phyloP scores from a whole-genome alignment of 202 grass and related monocot genomes.

The Saccharum hybrid region DNA sequence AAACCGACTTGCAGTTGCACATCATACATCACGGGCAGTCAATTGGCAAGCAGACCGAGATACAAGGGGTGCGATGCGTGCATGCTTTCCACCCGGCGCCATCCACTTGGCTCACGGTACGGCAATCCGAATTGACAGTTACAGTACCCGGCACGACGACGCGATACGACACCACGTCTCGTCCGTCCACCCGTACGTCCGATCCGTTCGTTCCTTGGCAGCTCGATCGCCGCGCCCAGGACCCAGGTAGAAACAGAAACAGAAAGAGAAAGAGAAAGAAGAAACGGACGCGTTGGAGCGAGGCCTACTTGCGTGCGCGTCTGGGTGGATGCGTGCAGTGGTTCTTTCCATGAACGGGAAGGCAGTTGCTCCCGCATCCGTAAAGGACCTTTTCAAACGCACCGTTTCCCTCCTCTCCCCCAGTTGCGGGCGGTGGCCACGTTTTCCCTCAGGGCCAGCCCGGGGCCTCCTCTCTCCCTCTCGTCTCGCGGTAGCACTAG shows the following conservation, averaged over 20 bases:
- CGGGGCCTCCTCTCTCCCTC: neutral
- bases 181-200: no score
- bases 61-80: no score
- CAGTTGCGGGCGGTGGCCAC: slow-evolving; percentile 19
- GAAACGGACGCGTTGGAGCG: neutral
- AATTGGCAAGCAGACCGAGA: neutral
- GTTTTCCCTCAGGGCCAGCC: slow-evolving; percentile 33
- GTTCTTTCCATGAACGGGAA: neutral
- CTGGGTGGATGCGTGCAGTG: no score
- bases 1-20: no score
- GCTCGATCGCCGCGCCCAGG: neutral
- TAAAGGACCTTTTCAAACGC: slow-evolving; percentile 43
- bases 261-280: neutral
- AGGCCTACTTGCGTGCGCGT: no score
- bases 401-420: neutral
- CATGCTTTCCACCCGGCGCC: neutral
- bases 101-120: neutral
- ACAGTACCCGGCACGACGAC: neutral
- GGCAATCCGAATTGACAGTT: neutral
- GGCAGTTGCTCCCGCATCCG: slow-evolving; percentile 26
- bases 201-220: neutral
- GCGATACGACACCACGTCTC: neutral
- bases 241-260: neutral
- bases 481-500: neutral
- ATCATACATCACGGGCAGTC: neutral